Conservation (phyloP, 805 yeast species). For the Candida argentea region DNA sequence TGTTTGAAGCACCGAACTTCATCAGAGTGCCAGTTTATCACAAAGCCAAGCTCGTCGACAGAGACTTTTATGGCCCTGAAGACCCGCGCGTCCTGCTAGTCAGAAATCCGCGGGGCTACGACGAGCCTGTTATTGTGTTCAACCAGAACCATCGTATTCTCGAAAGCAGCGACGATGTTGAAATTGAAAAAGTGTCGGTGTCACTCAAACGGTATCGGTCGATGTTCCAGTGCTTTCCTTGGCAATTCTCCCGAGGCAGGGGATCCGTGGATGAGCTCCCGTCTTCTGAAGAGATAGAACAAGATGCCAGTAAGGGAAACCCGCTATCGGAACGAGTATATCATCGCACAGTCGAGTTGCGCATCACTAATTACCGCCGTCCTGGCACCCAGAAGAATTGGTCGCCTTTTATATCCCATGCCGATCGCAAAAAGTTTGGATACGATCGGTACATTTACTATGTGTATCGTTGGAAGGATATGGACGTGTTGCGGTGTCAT, state of each 20-base stretch:
- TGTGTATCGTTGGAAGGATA: slow-evolving; percentile 23
- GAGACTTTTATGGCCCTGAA: slow-evolving; percentile 35
- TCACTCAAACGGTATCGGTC: slow-evolving; percentile 10
- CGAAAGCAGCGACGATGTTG: slow-evolving; percentile 2
- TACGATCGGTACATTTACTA: slow-evolving; percentile 20
- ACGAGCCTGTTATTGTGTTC: slow-evolving; percentile 39
- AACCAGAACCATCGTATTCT: slow-evolving; percentile 20
- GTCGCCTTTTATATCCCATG: slow-evolving; percentile 27
- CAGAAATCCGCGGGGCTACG: slow-evolving; percentile 20
- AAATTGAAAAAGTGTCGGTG: slow-evolving; percentile 1
- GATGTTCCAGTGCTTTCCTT: slow-evolving; percentile 23
- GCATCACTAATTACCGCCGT: slow-evolving; percentile 4
- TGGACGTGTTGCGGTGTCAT: slow-evolving; percentile 19
- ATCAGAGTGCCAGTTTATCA: background rate
- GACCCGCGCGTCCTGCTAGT: slow-evolving; percentile 37
- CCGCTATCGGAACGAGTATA: too few relatives aligned
- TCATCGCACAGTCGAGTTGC: slow-evolving; percentile 12
- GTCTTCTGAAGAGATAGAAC: too few relatives aligned
- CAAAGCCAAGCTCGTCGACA: background rate
- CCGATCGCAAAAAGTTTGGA: slow-evolving; percentile 11
- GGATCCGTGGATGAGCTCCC: too few relatives aligned
- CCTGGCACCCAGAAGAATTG: slow-evolving; percentile 24
- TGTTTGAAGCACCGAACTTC: background rate
- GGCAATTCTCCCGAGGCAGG: too few relatives aligned
- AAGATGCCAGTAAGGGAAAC: too few relatives aligned